Percentiles rank a stretch among this genome's conserved stretches.
phyloP scores from a whole-genome alignment of 2,329 filamentous ascomycete genomes.

The Calonectria leucothoes region DNA sequence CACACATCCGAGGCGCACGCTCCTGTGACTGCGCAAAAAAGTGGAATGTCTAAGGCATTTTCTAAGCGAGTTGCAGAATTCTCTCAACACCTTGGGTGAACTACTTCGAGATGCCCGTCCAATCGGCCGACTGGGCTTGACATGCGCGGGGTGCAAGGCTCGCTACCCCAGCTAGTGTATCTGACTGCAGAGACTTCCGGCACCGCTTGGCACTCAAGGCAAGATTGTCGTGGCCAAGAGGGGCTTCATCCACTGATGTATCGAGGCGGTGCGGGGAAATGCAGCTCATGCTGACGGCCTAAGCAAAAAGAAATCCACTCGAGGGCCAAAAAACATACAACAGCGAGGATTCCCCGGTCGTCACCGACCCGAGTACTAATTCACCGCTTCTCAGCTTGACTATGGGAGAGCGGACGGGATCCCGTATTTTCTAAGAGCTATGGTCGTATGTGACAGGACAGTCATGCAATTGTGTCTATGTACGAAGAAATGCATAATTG shows the following conservation, averaged over 20 bases:
- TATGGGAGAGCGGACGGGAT: neutral
- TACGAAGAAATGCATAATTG: no score
- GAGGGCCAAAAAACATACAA: neutral
- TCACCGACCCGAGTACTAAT: neutral
- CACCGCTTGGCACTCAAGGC: neutral
- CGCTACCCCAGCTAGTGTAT: neutral
- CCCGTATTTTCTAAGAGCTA: no score
- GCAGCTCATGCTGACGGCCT: neutral
- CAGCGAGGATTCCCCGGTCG: neutral
- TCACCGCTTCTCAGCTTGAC: neutral
- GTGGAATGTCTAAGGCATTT: neutral
- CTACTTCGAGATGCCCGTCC: no score
- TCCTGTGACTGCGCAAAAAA: neutral
- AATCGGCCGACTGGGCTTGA: no score
- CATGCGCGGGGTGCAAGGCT: neutral
- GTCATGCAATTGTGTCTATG: no score
- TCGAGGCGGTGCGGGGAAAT: neutral
- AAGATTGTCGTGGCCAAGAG: neutral
- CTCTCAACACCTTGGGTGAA: neutral
- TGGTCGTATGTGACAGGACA: no score
- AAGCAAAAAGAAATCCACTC: neutral
- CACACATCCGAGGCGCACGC: neutral
- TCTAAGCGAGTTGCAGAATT: neutral
- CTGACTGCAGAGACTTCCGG: neutral
- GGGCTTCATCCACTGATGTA: neutral